phyloP scores from a whole-genome alignment of 352 stramenopile species.

The Phytopythium mirpurense region DNA sequence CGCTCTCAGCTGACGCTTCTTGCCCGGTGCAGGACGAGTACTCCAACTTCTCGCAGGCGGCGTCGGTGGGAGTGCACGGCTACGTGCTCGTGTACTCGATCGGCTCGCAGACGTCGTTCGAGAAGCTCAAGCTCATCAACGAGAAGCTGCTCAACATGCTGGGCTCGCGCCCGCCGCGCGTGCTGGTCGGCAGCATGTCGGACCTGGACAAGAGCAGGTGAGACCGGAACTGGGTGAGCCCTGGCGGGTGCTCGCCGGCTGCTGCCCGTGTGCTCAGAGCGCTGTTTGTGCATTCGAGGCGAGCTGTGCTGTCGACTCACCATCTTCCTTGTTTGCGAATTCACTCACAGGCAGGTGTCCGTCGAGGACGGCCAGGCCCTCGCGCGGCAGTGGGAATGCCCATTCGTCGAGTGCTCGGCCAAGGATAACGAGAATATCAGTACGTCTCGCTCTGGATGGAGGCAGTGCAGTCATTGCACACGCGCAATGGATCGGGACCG shows the following conservation, averaged over 20 bases:
- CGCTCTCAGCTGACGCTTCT: too few relatives aligned
- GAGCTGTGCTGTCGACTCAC: not conserved
- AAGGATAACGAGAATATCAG: slow-evolving; percentile 90
- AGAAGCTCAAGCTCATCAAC: slow-evolving; percentile 94
- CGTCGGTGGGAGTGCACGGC: slow-evolving; percentile 93
- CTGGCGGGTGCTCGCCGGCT: too few relatives aligned
- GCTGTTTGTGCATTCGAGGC: slow-evolving; percentile 7
- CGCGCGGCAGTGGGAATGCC: slow-evolving; percentile 88
- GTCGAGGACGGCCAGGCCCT: slow-evolving; percentile 84
- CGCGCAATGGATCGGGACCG: not conserved
- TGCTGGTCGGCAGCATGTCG: slow-evolving; percentile 94
- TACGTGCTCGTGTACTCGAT: slow-evolving; percentile 96
- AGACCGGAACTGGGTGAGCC: slow-evolving; percentile 7
- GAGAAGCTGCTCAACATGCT: slow-evolving; percentile 93
- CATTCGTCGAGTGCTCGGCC: slow-evolving; percentile 94
- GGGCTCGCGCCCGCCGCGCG: slow-evolving; percentile 89
- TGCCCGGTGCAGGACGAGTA: slow-evolving; percentile 87
- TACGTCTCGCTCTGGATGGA: slow-evolving; percentile 27
- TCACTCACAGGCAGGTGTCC: slow-evolving; percentile 57
- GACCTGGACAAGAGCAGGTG: slow-evolving; percentile 90
- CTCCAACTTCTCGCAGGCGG: slow-evolving; percentile 94
- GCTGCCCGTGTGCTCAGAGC: not conserved
- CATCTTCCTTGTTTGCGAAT: slow-evolving; percentile 6
- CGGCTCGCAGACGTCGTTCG: slow-evolving; percentile 89
- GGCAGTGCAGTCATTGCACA: too few relatives aligned